phyloP scores from a whole-genome alignment of 1,284 basidiomycete genomes.

The Cryptococcus sp. region DNA sequence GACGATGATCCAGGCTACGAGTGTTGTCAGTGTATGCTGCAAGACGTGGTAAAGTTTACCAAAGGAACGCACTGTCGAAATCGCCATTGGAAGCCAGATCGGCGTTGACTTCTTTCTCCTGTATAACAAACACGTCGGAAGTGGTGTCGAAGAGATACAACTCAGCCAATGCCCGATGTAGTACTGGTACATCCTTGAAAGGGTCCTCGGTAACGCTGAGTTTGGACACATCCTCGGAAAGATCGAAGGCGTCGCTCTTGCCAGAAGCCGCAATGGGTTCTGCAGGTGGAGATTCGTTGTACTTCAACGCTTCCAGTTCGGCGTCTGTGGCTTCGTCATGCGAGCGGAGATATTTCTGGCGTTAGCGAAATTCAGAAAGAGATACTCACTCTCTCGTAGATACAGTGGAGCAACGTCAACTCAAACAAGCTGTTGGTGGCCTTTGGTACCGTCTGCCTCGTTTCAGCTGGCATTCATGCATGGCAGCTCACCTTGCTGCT shows the following conservation, averaged over 20 bases:
- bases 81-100: slow-evolving; percentile 64
- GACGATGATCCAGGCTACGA: slow-evolving; percentile 52
- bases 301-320: slow-evolving; percentile 74
- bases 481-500: slow-evolving; percentile 43
- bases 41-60: neutral
- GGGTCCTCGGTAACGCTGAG: slow-evolving; percentile 36
- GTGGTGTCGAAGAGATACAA: slow-evolving; percentile 72
- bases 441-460: slow-evolving; percentile 66
- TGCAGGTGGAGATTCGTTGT: slow-evolving; percentile 1
- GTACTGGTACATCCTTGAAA: slow-evolving; percentile 52
- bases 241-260: slow-evolving; percentile 1
- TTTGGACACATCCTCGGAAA: slow-evolving; percentile 3
- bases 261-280: neutral
- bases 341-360: slow-evolving; percentile 71
- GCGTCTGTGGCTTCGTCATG: slow-evolving; percentile 70
- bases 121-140: slow-evolving; percentile 68
- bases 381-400: slow-evolving; percentile 69
- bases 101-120: slow-evolving; percentile 68
- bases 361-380: neutral
- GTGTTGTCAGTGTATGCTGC: slow-evolving; percentile 2
- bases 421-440: slow-evolving; percentile 84
- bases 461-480: slow-evolving; percentile 60
- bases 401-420: slow-evolving; percentile 88
- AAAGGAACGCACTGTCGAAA: slow-evolving; percentile 54
- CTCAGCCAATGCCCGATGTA: slow-evolving; percentile 54